Base-by-base conservation (phyloP, 2,329 filamentous ascomycete genomes). In the Tolypocladium inflatum region DNA sequence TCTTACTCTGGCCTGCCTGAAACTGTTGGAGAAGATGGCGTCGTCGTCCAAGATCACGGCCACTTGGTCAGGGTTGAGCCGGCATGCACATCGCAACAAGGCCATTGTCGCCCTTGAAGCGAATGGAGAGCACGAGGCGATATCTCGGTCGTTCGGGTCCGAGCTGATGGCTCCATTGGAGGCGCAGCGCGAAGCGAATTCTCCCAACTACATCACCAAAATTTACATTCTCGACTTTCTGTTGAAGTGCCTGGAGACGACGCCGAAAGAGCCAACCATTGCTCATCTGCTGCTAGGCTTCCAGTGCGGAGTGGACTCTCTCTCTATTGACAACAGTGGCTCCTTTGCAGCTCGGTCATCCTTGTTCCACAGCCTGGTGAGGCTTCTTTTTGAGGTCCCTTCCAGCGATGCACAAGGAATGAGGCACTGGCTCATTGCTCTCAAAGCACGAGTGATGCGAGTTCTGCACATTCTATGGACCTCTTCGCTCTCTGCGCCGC, bases 221-320 rank as follows among this genome's bases (percentile, higher is more conserved):
- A 78, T 90, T 56, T 88, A 88, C 60, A 86, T 97, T 26, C 80
- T 99, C 7, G 88, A 93, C 62, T 93, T 99, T 66, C 76, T 99
- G 42, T 88, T 90, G 64, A 84, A 86, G 57, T 96, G 90, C 68
- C 79, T 99, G 3, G 81, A 83, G 57, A 85, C 88, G 39, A 88
- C 87, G 33, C 86, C 89, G 1, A 83, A 88, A 64, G 84, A 86
- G 64, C 92, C 94, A 5, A 95, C 88, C 2, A 87, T 99, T 63
- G 94, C 93, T 0, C 95, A 99, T 71, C 80, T 96, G 52, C 78
- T 99, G 2, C 83, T 99, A 6, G 94, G 94, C 0, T 97, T 99
- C 70, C 82, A 82, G 58, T 95, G 91, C 66, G 83, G 85, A 50
- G 83, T 87, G 41, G 86, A 85, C 61, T 81, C 81, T 11, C 77